Evolutionary conservation across 306 rosid species (phyloP), one percentile per base, ranked within the genome.

Genomic region (Gillenia trifoliata): DNA sequence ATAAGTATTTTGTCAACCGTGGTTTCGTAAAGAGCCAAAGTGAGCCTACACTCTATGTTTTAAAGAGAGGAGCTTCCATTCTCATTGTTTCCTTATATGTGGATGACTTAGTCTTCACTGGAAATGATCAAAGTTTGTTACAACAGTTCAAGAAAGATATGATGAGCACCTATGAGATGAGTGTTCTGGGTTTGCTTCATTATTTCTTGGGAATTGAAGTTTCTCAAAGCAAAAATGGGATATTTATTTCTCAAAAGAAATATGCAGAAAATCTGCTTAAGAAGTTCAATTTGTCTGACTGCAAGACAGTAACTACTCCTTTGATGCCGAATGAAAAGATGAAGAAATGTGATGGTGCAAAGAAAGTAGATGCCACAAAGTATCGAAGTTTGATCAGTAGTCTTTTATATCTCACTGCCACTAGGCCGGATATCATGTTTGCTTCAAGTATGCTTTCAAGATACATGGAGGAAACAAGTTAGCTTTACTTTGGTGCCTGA

Each of bases 121-220:
- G n/a, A n/a, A n/a, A n/a, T n/a, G n/a, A n/a, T n/a, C n/a, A n/a
- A n/a, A n/a, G n/a, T n/a, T n/a, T n/a, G n/a, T n/a, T n/a, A n/a
- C n/a, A n/a, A n/a, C n/a, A n/a, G n/a, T n/a, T n/a, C n/a, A n/a
- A n/a, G n/a, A n/a, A n/a, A n/a, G n/a, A n/a, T n/a, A n/a, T n/a
- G n/a, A n/a, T n/a, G n/a, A n/a, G n/a, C n/a, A n/a, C n/a, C n/a
- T 68, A 68, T 43, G 73, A 69, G 26, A 47, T 47, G 61, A 69
- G 36, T 69, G 59, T 47, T 15, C n/a, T 47, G 12, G 38, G 59
- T 0, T 7, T 69, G 7, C 60, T 69, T 1, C 57, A 43, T 49
- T 69, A 40, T 45, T 69, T 69, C 30, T 4, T 69, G 7, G 59
- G 57, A 3, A 69, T 69, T 47, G 36, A 69, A 69, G 60, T 69